Evolutionary conservation across 2,329 filamentous ascomycete species (phyloP).

Genomic region (Fusarium nematophilum): DNA sequence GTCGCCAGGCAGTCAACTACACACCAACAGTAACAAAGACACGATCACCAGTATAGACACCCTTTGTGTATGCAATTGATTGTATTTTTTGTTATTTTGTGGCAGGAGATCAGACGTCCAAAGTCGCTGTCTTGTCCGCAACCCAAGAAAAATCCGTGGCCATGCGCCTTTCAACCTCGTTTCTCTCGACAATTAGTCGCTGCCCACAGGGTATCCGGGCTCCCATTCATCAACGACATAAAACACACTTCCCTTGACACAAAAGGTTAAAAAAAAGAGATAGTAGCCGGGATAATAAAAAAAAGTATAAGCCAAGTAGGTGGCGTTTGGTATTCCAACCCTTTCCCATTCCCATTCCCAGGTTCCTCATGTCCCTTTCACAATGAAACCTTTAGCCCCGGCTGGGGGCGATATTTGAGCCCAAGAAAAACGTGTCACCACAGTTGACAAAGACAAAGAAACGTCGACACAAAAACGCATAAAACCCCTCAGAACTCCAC

Average conservation of each 20-base stretch:
- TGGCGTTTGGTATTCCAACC: slow-evolving; percentile 38
- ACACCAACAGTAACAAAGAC: neutral
- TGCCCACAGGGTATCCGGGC: slow-evolving; percentile 44
- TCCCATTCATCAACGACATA: slow-evolving; percentile 43
- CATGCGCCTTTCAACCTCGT: slow-evolving; percentile 26
- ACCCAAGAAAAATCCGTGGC: slow-evolving; percentile 33
- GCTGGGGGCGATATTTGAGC: slow-evolving; percentile 27
- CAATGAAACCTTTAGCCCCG: slow-evolving; percentile 29
- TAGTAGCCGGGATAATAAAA: slow-evolving; percentile 24
- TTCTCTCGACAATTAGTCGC: slow-evolving; percentile 41
- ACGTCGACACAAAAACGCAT: slow-evolving; percentile 25
- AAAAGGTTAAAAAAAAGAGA: slow-evolving; percentile 37
- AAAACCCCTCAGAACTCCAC: slow-evolving; percentile 43
- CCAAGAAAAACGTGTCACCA: slow-evolving; percentile 27
- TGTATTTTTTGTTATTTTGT: too few species aligned
- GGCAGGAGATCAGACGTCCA: slow-evolving; percentile 35
- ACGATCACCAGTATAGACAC: neutral
- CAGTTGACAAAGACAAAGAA: slow-evolving; percentile 17
- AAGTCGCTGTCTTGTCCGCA: slow-evolving; percentile 26
- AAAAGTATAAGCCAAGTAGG: slow-evolving; percentile 9
- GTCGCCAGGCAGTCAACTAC: too few species aligned
- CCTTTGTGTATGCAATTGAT: slow-evolving; percentile 18
- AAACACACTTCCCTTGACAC: slow-evolving; percentile 36
- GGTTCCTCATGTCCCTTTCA: slow-evolving; percentile 14
- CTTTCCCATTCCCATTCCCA: slow-evolving; percentile 22